These are phyloP conservation scores for Mycena rebaudengoi DNA, from an alignment of 768 basidiomycete genomes.

Conservation along the genomic window DNA sequence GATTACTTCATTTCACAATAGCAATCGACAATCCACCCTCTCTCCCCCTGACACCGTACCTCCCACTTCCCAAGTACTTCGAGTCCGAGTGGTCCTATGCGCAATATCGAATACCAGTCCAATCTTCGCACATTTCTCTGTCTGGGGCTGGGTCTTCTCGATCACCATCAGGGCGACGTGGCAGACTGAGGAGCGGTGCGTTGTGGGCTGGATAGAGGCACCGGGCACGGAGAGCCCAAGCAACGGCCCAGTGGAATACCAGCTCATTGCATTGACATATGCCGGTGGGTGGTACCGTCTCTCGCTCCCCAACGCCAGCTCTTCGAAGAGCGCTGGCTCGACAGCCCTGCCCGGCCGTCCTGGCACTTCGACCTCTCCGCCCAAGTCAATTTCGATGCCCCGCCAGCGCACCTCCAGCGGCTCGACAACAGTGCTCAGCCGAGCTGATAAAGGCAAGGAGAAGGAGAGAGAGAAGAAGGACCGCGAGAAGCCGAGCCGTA, in stretches of 20 bases:
- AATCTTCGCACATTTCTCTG: constrained; percentile 83
- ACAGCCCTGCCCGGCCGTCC: neutral
- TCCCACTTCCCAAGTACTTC: constrained; percentile 90
- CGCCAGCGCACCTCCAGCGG: constrained; percentile 63
- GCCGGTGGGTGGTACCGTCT: constrained; percentile 94
- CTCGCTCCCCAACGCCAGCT: constrained; percentile 57
- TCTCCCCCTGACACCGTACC: constrained; percentile 81
- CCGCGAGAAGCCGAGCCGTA: constrained; percentile 66
- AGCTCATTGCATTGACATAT: constrained; percentile 87
- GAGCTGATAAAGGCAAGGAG: constrained; percentile 63
- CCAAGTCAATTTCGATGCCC: constrained; percentile 44
- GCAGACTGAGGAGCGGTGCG: constrained; percentile 90
- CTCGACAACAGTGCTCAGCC: constrained; percentile 61
- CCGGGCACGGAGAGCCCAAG: constrained; percentile 47
- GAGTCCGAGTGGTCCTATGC: constrained; percentile 98
- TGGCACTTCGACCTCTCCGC: constrained; percentile 50
- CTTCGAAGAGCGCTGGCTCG: constrained; percentile 29
- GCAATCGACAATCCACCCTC: constrained; percentile 87
- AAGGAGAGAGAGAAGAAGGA: constrained; percentile 68
- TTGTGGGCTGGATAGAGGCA: constrained; percentile 84
- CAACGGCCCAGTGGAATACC: constrained; percentile 57
- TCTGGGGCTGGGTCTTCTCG: constrained; percentile 70
- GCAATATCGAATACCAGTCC: constrained; percentile 87
- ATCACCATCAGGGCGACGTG: constrained; percentile 70
- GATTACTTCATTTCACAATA: constrained; percentile 41